Evolutionary conservation across 1,284 basidiomycete species (phyloP).

Genomic region (Pyrrhoderma lamaoense): DNA sequence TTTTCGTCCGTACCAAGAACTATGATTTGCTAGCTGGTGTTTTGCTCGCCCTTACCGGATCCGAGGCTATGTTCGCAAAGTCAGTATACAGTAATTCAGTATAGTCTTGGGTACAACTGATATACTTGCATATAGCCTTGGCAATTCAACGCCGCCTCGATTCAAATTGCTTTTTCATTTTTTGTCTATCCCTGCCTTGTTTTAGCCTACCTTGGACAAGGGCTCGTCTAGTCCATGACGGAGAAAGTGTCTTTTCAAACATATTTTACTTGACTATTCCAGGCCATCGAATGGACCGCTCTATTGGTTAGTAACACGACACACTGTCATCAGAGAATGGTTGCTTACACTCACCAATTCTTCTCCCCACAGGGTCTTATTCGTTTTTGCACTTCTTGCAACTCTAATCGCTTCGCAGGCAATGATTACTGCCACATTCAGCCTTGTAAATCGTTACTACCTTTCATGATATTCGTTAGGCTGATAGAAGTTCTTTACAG

Average conservation of each 20-base stretch:
- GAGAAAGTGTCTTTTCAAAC: constrained; percentile 41
- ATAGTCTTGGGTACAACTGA: constrained; percentile 27
- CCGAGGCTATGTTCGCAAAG: constrained; percentile 65
- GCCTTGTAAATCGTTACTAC: constrained; percentile 29
- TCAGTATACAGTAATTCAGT: constrained; percentile 23
- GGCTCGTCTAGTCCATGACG: constrained; percentile 50
- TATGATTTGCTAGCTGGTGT: constrained; percentile 59
- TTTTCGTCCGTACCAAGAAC: constrained; percentile 56
- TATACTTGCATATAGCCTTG: constrained; percentile 36
- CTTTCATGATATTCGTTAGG: too few species aligned
- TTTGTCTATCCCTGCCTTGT: constrained; percentile 57
- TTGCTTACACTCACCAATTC: neutral
- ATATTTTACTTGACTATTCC: constrained; percentile 62
- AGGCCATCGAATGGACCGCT: constrained; percentile 43
- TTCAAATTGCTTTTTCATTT: constrained; percentile 45
- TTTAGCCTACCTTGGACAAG: constrained; percentile 64
- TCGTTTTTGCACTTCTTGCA: constrained; percentile 53
- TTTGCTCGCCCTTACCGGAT: constrained; percentile 57
- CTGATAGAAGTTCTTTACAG: constrained; percentile 2
- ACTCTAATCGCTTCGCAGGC: constrained; percentile 61
- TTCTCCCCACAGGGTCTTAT: constrained; percentile 42
- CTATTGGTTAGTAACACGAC: constrained; percentile 37
- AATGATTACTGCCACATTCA: constrained; percentile 64
- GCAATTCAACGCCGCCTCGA: constrained; percentile 57
- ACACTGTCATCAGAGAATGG: neutral